Evolutionary conservation across 78 protist species (phyloP).

Genomic region (Planoprotostelium fungivorum): DNA sequence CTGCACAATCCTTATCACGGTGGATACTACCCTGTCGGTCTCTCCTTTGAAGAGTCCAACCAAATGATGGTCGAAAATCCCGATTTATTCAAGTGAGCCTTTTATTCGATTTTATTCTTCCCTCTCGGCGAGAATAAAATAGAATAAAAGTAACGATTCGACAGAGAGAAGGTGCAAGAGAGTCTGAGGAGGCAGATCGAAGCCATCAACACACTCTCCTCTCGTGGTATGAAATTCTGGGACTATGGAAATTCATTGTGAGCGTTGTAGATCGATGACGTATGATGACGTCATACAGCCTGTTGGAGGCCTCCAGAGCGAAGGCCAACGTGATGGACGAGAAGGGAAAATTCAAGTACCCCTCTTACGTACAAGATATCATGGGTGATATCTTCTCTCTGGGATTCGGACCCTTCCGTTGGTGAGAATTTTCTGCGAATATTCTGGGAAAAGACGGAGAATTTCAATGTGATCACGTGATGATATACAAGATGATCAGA

Average conservation of each 20-base stretch:
- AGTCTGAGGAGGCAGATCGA: conserved; percentile 65
- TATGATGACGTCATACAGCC: neutral
- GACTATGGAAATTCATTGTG: conserved; percentile 84
- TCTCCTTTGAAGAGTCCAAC: conserved; percentile 79
- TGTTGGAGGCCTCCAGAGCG: conserved; percentile 77
- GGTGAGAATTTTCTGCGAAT: conserved; percentile 23
- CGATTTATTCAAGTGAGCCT: conserved; percentile 37
- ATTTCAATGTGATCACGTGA: neutral
- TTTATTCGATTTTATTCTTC: neutral
- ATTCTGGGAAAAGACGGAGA: neutral
- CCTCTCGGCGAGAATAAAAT: neutral
- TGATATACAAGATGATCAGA: no score
- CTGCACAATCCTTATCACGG: conserved; percentile 90
- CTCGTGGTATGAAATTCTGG: conserved; percentile 86
- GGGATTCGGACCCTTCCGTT: conserved; percentile 93
- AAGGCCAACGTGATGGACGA: conserved; percentile 70
- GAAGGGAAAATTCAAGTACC: conserved; percentile 64
- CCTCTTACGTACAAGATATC: conserved; percentile 88
- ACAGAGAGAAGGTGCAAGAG: conserved; percentile 60
- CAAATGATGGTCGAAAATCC: conserved; percentile 79
- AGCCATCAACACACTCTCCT: conserved; percentile 69
- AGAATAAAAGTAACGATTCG: neutral
- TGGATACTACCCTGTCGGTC: conserved; percentile 87
- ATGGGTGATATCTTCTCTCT: conserved; percentile 84
- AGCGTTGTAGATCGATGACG: neutral